A percentile compares a stretch with the other conserved stretches of the same genome.
phyloP scores from a whole-genome alignment of 805 yeast genomes.

The Cyberlindnera petersonii region DNA sequence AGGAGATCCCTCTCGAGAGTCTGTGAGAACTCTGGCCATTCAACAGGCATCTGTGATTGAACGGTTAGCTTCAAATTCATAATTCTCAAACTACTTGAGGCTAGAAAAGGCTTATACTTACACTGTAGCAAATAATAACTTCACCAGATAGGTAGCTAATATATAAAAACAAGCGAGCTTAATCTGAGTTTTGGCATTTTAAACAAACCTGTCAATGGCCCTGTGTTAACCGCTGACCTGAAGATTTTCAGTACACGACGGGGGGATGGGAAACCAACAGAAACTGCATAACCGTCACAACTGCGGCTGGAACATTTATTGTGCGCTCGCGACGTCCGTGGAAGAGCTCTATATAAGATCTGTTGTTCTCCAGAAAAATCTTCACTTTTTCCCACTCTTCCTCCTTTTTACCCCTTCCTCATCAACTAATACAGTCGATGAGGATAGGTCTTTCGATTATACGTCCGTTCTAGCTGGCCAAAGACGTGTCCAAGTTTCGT shows the following conservation, averaged over 20 bases:
- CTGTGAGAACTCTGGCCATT: slow-evolving; percentile 23
- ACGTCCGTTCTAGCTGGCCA: slow-evolving; percentile 37
- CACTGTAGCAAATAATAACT: neutral
- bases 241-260: slow-evolving; percentile 2
- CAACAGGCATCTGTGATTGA: slow-evolving; percentile 11
- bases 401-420: slow-evolving; percentile 24
- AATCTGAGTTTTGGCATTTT: too few relatives aligned
- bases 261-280: neutral
- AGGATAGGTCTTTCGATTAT: slow-evolving; percentile 37
- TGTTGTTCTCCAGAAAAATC: neutral
- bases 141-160: too few relatives aligned
- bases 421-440: slow-evolving; percentile 59
- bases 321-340: neutral
- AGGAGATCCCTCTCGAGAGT: slow-evolving; percentile 22
- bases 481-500: slow-evolving; percentile 21
- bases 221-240: neutral
- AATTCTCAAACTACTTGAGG: neutral
- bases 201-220: neutral
- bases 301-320: neutral
- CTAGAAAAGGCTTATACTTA: too few relatives aligned
- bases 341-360: too few relatives aligned
- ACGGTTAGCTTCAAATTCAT: neutral
- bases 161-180: too few relatives aligned
- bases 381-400: neutral
- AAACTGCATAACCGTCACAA: slow-evolving; percentile 2